Evolutionary conservation across 208 protist species (phyloP).

Genomic region (Leishmania braziliensis): DNA sequence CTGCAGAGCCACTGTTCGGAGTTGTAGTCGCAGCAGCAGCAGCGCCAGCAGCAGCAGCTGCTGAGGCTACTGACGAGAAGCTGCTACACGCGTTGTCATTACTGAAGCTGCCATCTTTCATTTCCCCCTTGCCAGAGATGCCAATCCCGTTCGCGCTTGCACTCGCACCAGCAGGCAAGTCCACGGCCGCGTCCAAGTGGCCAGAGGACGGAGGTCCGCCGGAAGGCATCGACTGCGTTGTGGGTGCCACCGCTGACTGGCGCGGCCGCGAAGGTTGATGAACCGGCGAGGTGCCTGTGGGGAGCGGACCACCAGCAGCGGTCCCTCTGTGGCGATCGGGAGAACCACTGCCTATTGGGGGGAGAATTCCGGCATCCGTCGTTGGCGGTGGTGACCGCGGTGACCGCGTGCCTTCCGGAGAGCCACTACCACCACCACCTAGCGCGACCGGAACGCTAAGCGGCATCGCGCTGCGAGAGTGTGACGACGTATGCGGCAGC

Average conservation of each 20-base stretch:
- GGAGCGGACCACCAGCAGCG: background rate
- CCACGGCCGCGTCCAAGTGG: background rate
- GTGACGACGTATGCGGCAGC: too few species aligned
- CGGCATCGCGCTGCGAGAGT: background rate
- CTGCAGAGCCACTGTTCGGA: background rate
- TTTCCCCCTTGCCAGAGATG: background rate
- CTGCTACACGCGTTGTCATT: background rate
- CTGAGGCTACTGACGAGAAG: background rate
- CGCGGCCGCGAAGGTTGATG: background rate
- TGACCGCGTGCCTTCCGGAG: background rate
- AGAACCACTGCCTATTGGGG: too few species aligned
- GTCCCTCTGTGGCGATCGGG: background rate
- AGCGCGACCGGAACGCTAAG: background rate
- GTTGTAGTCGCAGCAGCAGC: background rate
- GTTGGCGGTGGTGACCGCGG: background rate
- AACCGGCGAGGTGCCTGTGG: background rate
- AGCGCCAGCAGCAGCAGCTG: slow-evolving; percentile 1
- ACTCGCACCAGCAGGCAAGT: background rate
- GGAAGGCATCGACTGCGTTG: background rate
- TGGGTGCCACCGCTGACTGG: background rate
- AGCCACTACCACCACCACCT: background rate
- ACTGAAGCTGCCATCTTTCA: background rate
- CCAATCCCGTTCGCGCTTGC: background rate
- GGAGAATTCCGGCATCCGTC: background rate
- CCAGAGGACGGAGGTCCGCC: background rate